Base-by-base conservation (phyloP, 768 basidiomycete species). In the Lactifluus piperatus region DNA sequence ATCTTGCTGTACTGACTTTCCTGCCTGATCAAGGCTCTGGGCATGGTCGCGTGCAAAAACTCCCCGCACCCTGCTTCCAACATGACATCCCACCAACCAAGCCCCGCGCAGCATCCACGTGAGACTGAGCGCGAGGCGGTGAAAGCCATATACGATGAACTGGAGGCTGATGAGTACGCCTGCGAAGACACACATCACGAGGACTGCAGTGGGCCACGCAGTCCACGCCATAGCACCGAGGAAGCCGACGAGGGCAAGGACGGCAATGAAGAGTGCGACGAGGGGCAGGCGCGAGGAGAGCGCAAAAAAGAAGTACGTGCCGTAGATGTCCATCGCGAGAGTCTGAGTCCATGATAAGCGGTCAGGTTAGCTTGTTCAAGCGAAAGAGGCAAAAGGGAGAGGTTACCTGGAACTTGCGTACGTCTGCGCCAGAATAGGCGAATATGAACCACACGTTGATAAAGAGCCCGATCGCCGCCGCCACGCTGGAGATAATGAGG, bases 371-470 rank as follows among this genome's bases (percentile, higher is more conserved):
- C 4, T 5, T 52, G 26, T 52, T 55, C 32, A 27, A 41, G 18
- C n/a, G 26, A 53, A 50, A 27, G 27, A 45, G 57, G 43, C 24
- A 29, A 49, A 57, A 16, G 45, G 30, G n/a, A 13, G 20, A n/a
- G 69, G 79, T 37, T 57, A 84, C 85, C 56, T 78, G 75, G 64
- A 86, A 85, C 13, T 78, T 82, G 0, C 70, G 63, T 0, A 78
- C 62, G 55, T 79, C 76, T 4, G 73, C 76, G 70, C 81, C 81
- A 61, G 73, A 77, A 68, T 88, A 90, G 2, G 75, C 72, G 5
- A 89, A 70, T 22, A 87, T 68, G 69, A 87, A 83, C 84, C 84
- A 88, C 0, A 80, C 78, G 50, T 81, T 80, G 54, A 78, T 77
- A 6, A 79, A 71, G 51, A 88, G 78, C 1, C 87, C 88, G 18